phyloP scores from a whole-genome alignment of 2,329 filamentous ascomycete genomes.

The Phialophora verrucosa region DNA sequence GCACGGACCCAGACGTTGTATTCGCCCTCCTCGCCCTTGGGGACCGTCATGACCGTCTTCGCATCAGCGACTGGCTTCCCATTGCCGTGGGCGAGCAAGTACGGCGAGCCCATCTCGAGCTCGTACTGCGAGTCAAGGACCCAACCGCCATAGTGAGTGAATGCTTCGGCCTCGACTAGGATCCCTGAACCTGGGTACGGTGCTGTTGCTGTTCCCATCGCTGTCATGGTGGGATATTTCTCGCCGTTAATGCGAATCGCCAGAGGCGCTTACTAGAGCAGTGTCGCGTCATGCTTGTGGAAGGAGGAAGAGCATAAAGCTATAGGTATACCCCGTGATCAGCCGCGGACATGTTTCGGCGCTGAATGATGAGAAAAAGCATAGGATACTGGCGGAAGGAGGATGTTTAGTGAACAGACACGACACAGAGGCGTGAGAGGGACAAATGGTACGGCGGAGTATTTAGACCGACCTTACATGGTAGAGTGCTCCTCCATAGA shows the following conservation, averaged over 20 bases:
- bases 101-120: conserved; percentile 22
- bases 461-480: neutral
- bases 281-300: neutral
- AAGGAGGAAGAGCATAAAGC: neutral
- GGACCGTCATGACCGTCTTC: conserved; percentile 4
- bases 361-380: neutral
- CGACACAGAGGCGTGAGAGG: no score
- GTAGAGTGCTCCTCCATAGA: neutral
- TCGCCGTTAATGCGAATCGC: neutral
- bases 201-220: no score
- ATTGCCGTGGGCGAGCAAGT: conserved; percentile 21
- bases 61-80: conserved; percentile 20
- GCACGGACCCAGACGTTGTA: conserved; percentile 30
- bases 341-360: neutral
- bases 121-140: conserved; percentile 21
- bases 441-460: neutral
- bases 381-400: neutral
- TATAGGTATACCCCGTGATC: conserved; percentile 2
- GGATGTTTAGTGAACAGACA: conserved; percentile 12
- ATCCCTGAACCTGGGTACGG: conserved; percentile 8
- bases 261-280: neutral
- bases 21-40: neutral
- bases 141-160: conserved; percentile 21
- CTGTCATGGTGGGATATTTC: neutral
- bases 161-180: conserved; percentile 21